A percentile compares a stretch with the other conserved stretches of the same genome.
Evolutionary conservation across 2,329 filamentous ascomycete species (phyloP).

Genomic region (Penicillium brevicompactum): DNA sequence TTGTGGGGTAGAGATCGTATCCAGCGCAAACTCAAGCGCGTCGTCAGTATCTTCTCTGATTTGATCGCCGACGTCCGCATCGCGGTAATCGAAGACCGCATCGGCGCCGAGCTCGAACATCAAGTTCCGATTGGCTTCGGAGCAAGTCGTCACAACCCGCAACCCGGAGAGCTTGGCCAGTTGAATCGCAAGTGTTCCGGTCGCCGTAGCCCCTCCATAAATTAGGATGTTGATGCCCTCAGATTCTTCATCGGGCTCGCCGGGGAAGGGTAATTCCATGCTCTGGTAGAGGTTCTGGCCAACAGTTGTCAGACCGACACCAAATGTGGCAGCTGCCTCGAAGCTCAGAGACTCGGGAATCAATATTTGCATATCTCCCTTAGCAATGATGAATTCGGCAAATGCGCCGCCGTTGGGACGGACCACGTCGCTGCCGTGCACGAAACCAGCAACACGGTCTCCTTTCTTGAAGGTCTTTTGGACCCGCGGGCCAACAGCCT

Average conservation of each 20-base stretch:
- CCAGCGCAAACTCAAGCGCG: conserved; percentile 20
- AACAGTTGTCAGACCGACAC: conserved; percentile 54
- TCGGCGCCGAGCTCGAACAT: conserved; percentile 33
- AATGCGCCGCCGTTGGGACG: conserved; percentile 54
- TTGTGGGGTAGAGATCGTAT: conserved; percentile 23
- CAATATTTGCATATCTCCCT: conserved; percentile 50
- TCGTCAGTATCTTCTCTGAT: conserved; percentile 30
- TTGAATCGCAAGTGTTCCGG: conserved; percentile 42
- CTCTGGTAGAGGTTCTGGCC: conserved; percentile 47
- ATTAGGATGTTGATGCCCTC: conserved; percentile 19
- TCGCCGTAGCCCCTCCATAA: conserved; percentile 43
- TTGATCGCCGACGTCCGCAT: conserved; percentile 23
- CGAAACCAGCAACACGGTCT: conserved; percentile 54
- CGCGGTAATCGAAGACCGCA: conserved; percentile 37
- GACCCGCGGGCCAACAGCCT: conserved; percentile 15
- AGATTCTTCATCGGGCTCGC: neutral
- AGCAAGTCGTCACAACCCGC: conserved; percentile 27
- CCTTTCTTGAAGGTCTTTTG: conserved; percentile 49
- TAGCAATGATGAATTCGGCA: conserved; percentile 54
- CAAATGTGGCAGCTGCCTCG: conserved; percentile 55
- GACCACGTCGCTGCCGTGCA: conserved; percentile 47
- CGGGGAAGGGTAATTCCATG: conserved; percentile 30
- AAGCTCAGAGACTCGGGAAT: conserved; percentile 51
- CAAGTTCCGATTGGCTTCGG: conserved; percentile 18
- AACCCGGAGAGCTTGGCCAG: conserved; percentile 38